Evolutionary conservation across 1,284 basidiomycete species (phyloP), one percentile per base, ranked within the genome.

Genomic region (Ceratobasidium sp.): DNA sequence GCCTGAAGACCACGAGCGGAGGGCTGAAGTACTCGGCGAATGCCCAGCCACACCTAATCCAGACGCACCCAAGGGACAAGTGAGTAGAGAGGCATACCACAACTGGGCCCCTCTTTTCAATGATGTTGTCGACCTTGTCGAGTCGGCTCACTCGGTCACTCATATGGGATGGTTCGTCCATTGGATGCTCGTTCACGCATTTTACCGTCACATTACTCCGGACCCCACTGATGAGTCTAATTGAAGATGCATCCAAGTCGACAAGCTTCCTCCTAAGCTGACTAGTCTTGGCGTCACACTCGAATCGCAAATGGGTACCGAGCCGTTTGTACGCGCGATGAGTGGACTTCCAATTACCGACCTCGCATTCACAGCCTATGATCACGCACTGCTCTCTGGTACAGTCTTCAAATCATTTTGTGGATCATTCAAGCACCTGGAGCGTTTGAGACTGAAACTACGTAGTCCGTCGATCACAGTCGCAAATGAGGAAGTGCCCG

Each of bases 61-160:
- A n/a, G n/a, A n/a, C n/a, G n/a, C n/a, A n/a, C n/a, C n/a, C n/a
- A n/a, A n/a, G n/a, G n/a, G n/a, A n/a, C n/a, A n/a, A n/a, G n/a
- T n/a, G n/a, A n/a, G n/a, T n/a, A 27, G 49, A n/a, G 47, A 38
- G 49, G 43, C 13, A 29, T 65, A 65, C 20, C 49, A 53, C 34
- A 35, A 65, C 35, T 53, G 49, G 49, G 53, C 60, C 34, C 38
- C 20, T 7, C 50, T 65, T 13, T 65, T 65, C 60, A 65, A 65
- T 27, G 60, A 65, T 20, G 47, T 53, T 12, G 20, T 42, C 10
- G 49, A 53, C 1, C n/a, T 65, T 10, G 35, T 65, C 22, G 49
- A 65, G 27, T 25, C 22, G 17, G n/a, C 20, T 25, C 8, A 12
- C 22, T 2, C 29, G 8, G 47, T 53, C 13, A 65, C 35, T 27